Evolutionary conservation across 1,139 yeast species (phyloP), one percentile per base, ranked within the genome.

Genomic region (Diutina pseudorugosa): DNA sequence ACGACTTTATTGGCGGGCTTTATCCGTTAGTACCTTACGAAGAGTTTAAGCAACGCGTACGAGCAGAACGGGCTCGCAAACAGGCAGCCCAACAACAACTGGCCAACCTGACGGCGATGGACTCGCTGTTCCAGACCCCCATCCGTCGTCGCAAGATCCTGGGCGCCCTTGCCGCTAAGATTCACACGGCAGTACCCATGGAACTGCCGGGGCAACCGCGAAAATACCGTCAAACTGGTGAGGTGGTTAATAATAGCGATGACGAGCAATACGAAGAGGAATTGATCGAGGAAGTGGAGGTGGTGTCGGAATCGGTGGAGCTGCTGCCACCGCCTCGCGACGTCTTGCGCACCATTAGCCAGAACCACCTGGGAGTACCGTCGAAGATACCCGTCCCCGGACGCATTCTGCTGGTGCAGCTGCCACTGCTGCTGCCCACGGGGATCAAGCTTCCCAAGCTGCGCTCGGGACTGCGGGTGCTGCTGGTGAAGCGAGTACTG

Each of bases 181-280:
- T 82, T 43, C 85, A 79, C 59, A 78, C 83, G 19, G 94, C 93
- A 0, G 90, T 93, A 25, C 98, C 98, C 2, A 80, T 79, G 58
- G 89, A 89, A 51, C 88, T 96, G 1, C 98, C 98, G 0, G 98
- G 98, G 1, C 98, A 93, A 68, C 98, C 98, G 40, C 79, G 98
- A 64, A 93, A 93, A 62, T 76, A 76, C 50, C 62, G 75, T 41
- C 53, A 52, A 51, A 50, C 58, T 51, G 47, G 57, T 50, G 55
- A 53, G 23, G 58, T 55, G 11, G 53, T 54, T 47, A 55, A 57
- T 51, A 57, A 55, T 36, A 56, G 61, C 14, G 63, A 61, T 27
- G 63, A 60, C 1, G 58, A 56, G 47, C 47, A 57, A 20, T 52
- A 53, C 48, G 55, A 52, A 47, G 53, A 58, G 44, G 62, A 69